These are phyloP conservation scores for Lentinus brumalis DNA, from an alignment of 768 basidiomycete genomes.

Conservation along the genomic window DNA sequence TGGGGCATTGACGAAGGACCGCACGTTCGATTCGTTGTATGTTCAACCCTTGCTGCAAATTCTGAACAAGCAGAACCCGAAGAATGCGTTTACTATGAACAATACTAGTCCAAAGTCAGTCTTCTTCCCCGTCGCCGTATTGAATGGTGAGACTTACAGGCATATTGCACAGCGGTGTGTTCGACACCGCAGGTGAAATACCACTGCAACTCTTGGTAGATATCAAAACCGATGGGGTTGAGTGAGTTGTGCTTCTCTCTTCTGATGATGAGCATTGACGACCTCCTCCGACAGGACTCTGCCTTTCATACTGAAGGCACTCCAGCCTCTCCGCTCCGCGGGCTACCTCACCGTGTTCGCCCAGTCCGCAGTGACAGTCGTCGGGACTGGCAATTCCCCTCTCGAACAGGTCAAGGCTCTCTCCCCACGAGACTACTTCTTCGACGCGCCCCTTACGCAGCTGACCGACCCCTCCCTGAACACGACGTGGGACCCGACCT, in stretches of 20 bases:
- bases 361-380: constrained; percentile 41
- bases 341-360: constrained; percentile 50
- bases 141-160: neutral
- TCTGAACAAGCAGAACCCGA: constrained; percentile 44
- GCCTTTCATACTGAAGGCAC: constrained; percentile 44
- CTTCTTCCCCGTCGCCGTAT: neutral
- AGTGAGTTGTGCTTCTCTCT: constrained; percentile 33
- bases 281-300: constrained; percentile 37
- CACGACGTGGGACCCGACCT: constrained; percentile 41
- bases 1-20: constrained; percentile 42
- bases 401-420: constrained; percentile 47
- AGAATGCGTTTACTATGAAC: constrained; percentile 42
- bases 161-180: constrained; percentile 43
- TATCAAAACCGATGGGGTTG: constrained; percentile 52
- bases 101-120: constrained; percentile 44
- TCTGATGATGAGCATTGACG: neutral
- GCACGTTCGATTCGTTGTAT: constrained; percentile 52
- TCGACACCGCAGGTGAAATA: constrained; percentile 44
- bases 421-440: constrained; percentile 51
- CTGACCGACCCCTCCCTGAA: constrained; percentile 39
- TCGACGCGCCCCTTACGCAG: constrained; percentile 51
- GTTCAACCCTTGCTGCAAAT: constrained; percentile 47
- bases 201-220: constrained; percentile 53
- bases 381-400: constrained; percentile 56
- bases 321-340: constrained; percentile 46